Conservation (phyloP, 805 yeast genomes). For the Lipomyces sp. region DNA sequence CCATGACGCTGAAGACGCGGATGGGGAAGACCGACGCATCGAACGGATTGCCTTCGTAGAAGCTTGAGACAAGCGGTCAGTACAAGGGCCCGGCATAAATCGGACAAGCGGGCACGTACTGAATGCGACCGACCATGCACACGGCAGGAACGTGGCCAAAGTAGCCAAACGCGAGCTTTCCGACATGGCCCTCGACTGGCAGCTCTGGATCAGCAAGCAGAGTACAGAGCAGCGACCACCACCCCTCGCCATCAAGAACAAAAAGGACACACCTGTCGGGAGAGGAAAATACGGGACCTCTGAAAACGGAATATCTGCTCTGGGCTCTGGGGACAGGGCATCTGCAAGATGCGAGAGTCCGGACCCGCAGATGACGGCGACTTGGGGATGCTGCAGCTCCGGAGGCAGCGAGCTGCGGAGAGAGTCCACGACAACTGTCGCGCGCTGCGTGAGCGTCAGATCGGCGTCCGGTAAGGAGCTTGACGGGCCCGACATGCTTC, state of each 20-base stretch:
- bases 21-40: slow-evolving; percentile 82
- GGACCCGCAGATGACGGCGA: slow-evolving; percentile 87
- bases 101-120: slow-evolving; percentile 36
- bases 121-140: slow-evolving; percentile 92
- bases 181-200: slow-evolving; percentile 86
- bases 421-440: slow-evolving; percentile 6
- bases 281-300: slow-evolving; percentile 75
- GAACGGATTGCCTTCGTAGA: slow-evolving; percentile 84
- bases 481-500: neutral
- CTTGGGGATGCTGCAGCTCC: slow-evolving; percentile 48
- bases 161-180: slow-evolving; percentile 72
- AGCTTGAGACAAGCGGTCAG: slow-evolving; percentile 11
- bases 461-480: neutral
- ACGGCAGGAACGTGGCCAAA: slow-evolving; percentile 79
- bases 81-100: neutral
- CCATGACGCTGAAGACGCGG: slow-evolving; percentile 65
- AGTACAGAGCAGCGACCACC: too few species aligned
- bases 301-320: slow-evolving; percentile 55
- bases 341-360: slow-evolving; percentile 86
- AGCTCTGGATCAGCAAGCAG: neutral
- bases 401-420: slow-evolving; percentile 16
- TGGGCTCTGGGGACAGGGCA: slow-evolving; percentile 41
- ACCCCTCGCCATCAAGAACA: neutral
- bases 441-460: slow-evolving; percentile 6
- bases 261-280: slow-evolving; percentile 50